These are phyloP conservation scores for Hevea brasiliensis DNA, from an alignment of 345 rosid genomes.

Conservation along the genomic window DNA sequence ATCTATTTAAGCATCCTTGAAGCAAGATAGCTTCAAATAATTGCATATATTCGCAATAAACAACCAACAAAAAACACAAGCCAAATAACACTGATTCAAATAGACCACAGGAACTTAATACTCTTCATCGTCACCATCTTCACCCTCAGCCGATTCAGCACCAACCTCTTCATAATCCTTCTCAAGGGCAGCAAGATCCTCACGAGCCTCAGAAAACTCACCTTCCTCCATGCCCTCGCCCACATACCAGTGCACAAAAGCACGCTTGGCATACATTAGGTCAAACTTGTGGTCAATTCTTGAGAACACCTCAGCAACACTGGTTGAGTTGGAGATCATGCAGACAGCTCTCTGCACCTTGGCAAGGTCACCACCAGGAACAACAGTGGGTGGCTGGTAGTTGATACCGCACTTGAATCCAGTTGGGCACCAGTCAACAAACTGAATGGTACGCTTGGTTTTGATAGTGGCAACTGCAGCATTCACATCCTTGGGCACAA, in stretches of 20 bases:
- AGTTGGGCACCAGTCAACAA: constrained; percentile 37
- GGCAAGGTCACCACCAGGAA: constrained; percentile 31
- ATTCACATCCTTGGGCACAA: constrained; percentile 31
- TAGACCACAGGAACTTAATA: neutral
- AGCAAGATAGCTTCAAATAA: neutral
- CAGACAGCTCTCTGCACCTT: constrained; percentile 36
- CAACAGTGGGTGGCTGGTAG: constrained; percentile 37
- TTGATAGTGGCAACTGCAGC: constrained; percentile 35
- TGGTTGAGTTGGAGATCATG: constrained; percentile 35
- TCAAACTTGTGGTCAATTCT: constrained; percentile 31
- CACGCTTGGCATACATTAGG: constrained; percentile 33
- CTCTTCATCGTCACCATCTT: constrained; percentile 19
- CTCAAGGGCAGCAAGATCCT: constrained; percentile 36
- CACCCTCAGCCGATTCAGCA: constrained; percentile 29
- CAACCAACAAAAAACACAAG: no score
- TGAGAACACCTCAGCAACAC: constrained; percentile 34
- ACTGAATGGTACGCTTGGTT: constrained; percentile 33
- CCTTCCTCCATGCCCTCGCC: constrained; percentile 39
- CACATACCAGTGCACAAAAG: constrained; percentile 34
- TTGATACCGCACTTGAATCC: constrained; percentile 37
- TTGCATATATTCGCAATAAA: neutral
- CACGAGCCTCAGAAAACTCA: constrained; percentile 34
- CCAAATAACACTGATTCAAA: no score
- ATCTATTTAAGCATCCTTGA: neutral
- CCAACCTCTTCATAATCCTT: constrained; percentile 34